Evolutionary conservation across 1,284 basidiomycete genomes (phyloP), one percentile per base, ranked within the genome.

Genomic region (Leccinum proximum): DNA sequence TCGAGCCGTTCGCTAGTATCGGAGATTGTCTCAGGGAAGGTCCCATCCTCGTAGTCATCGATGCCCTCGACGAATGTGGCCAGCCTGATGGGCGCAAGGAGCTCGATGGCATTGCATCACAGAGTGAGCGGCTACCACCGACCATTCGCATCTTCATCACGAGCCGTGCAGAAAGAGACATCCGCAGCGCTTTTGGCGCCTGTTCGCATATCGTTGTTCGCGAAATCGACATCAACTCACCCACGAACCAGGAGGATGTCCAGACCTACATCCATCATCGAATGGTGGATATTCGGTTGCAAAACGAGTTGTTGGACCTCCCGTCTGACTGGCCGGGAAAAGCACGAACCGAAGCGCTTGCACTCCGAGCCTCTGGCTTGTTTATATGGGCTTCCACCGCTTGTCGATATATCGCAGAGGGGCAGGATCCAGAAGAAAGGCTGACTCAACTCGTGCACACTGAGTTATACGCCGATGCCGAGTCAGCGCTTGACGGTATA

Each of bases 351-450:
- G 61, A 67, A 5, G 66, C 64, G 2, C 67, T 77, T 5, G 62
- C 67, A 1, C 50, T 67, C 9, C 69, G 68, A 22, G 73, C 77
- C 9, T 75, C 70, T 48, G 76, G 76, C 2, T 67, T 77, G 30
- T 79, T 79, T 62, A 70, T 78, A 53, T 77, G 77, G 78, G 76
- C 77, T 9, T 70, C 66, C 11, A 79, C 77, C 2, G 77, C 75
- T 2, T 70, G 70, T 64, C 66, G 66, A 14, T 75, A 77, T 26
- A 69, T 77, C 62, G 71, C 72, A 57, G 73, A 70, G 9, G 72
- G 71, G 0, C 75, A 78, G 60, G 68, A 77, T 54, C 77, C 77
- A 3, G 69, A 71, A 33, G 69, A 70, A 58, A 68, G 70, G 33
- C 65, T 79, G 42, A 59, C 71, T 13, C 67, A 75, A n/a, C 71